Evolutionary conservation across 805 yeast genomes (phyloP).

Genomic region (Metschnikowia borealis): DNA sequence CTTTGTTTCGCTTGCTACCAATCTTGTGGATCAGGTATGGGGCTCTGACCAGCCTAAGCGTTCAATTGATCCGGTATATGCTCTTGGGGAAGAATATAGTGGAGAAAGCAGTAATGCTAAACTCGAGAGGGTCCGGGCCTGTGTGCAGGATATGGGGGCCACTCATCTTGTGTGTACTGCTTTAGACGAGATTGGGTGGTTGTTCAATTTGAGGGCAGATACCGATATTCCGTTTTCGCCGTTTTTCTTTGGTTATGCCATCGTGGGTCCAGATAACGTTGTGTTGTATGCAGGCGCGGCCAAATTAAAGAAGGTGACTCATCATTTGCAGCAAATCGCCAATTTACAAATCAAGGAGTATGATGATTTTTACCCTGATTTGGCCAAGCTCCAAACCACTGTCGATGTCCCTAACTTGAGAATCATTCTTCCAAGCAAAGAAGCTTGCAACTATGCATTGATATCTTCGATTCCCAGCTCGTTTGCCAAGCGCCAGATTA

Average conservation of each 20-base stretch:
- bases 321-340: constrained; percentile 24
- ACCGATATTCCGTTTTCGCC: constrained; percentile 81
- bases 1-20: constrained; percentile 29
- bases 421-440: constrained; percentile 32
- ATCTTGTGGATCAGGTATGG: constrained; percentile 40
- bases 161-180: constrained; percentile 56
- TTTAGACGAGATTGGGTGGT: constrained; percentile 89
- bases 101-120: constrained; percentile 34
- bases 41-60: constrained; percentile 31
- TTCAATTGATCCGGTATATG: constrained; percentile 31
- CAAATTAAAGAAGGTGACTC: constrained; percentile 33
- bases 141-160: constrained; percentile 25
- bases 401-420: constrained; percentile 13
- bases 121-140: constrained; percentile 25
- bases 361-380: constrained; percentile 53
- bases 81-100: constrained; percentile 26
- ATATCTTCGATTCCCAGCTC: constrained; percentile 27
- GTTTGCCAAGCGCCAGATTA: constrained; percentile 21
- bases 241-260: constrained; percentile 70
- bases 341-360: constrained; percentile 47
- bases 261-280: constrained; percentile 33
- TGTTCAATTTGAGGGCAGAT: constrained; percentile 74
- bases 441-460: constrained; percentile 31
- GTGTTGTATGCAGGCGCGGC: constrained; percentile 52
- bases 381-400: constrained; percentile 29